Evolutionary conservation across 108 stramenopile species (phyloP).

Genomic region (Chaetoceros muelleri): DNA sequence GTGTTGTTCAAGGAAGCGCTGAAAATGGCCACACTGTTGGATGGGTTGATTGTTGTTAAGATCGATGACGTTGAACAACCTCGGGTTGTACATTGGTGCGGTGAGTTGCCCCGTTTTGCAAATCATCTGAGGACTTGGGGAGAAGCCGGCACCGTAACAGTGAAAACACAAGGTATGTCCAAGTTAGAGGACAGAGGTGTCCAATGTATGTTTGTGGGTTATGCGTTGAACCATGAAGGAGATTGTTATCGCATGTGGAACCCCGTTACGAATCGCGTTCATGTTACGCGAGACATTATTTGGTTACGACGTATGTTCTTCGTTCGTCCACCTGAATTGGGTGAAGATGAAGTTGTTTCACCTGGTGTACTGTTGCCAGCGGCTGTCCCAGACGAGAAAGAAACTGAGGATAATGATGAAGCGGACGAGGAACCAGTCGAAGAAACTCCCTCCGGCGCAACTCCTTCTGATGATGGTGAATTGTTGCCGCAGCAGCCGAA

Average conservation of each 20-base stretch:
- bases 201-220: conserved; percentile 17
- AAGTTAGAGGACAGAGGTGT: conserved; percentile 14
- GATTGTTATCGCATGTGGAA: conserved; percentile 17
- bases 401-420: conserved; percentile 2
- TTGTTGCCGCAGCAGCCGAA: too few relatives aligned
- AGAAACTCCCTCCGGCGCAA: too few relatives aligned
- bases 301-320: conserved; percentile 27
- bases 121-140: conserved; percentile 8
- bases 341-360: background rate
- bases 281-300: conserved; percentile 14
- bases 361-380: background rate
- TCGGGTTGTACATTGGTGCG: conserved; percentile 6
- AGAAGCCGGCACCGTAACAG: conserved; percentile 13
- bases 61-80: conserved; percentile 6
- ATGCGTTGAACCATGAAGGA: conserved; percentile 9
- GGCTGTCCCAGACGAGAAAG: too few relatives aligned
- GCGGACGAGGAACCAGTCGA: conserved; percentile 1
- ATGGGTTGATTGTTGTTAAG: conserved; percentile 8
- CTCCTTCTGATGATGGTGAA: too few relatives aligned
- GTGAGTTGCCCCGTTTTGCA: background rate
- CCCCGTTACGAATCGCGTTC: conserved; percentile 8
- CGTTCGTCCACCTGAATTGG: too few relatives aligned
- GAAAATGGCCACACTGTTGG: conserved; percentile 8
- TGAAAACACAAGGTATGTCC: conserved; percentile 5
- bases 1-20: conserved; percentile 2